Evolutionary conservation across 2,329 filamentous ascomycete genomes (phyloP), one percentile per base, ranked within the genome.

Genomic region (Claviceps monticola): DNA sequence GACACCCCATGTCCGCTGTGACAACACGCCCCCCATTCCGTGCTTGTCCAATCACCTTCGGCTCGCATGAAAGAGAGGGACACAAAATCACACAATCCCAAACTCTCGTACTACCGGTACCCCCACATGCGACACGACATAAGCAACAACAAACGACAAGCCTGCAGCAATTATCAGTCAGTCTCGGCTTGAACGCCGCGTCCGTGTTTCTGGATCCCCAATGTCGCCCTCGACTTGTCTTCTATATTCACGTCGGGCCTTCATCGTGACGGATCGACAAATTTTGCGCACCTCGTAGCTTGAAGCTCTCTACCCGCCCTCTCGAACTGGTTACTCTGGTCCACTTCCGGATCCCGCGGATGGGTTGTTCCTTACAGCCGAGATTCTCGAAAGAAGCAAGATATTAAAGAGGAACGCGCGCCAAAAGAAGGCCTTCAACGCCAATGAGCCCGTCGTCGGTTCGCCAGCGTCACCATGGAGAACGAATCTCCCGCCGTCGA

Each of bases 401-500:
- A 34, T 11, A 11, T 34, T 16, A 29, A 9, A 8, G 26, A 50
- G 39, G 38, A 44, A 9, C 34, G 14, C n/a, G 23, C 14, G 29
- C 29, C 13, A 38, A 14, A 45, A 23, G n/a, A 2, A 8, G n/a
- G 38, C 5, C 2, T 14, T 48, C 44, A 38, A 59, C 56, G 60
- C 60, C 62, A 60, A 65, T 66, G 63, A 60, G 59, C 56, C 55
- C 58, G 57, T 55, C 58, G 57, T 55, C 54, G 56, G 51, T 53
- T 51, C 55, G 52, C 53, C 57, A 53, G 58, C 60, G 57, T 56
- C 45, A 48, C 50, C 53, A 75, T 74, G 70, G 73, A 75, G 60
- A 73, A 72, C 66, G 69, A 73, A 53, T 62, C 65, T 52, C 62
- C 66, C 49, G 61, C 65, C 56, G 59, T 61, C 57, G 65, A 69